These are phyloP conservation scores for Saprolegnia diclina DNA, from an alignment of 352 stramenopile genomes.

Conservation along the genomic window DNA sequence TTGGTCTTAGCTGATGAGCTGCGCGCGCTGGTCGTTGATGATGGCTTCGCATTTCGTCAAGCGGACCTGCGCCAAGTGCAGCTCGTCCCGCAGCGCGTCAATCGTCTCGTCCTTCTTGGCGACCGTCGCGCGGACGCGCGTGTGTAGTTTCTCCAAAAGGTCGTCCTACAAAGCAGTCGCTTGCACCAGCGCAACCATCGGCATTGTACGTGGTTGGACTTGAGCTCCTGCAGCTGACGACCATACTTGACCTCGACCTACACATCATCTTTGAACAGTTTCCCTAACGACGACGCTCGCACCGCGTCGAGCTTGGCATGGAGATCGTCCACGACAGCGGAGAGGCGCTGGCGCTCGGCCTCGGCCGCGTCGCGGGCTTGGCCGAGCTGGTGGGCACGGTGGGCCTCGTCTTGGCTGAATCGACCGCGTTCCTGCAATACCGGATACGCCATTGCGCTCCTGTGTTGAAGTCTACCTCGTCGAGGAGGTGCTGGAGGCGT, in stretches of 20 bases:
- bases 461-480: too few species aligned
- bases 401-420: background rate
- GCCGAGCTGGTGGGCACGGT: background rate
- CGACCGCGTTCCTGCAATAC: background rate
- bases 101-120: constrained; percentile 65
- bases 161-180: constrained; percentile 57
- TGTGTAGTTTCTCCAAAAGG: constrained; percentile 54
- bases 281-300: background rate
- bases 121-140: constrained; percentile 61
- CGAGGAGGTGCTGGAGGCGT: background rate
- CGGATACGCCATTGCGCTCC: too few species aligned
- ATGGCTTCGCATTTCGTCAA: constrained; percentile 67
- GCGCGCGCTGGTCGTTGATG: constrained; percentile 64
- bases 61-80: constrained; percentile 65
- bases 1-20: constrained; percentile 33
- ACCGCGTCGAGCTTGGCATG: background rate
- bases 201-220: constrained; percentile 18
- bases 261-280: background rate
- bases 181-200: too few species aligned
- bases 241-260: constrained; percentile 14
- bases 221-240: background rate
- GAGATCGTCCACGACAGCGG: background rate
- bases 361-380: background rate
- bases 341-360: background rate
- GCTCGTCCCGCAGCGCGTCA: constrained; percentile 53